These are phyloP conservation scores for Podila clonocystis DNA, from an alignment of 192 early-diverging fungal genomes.

Conservation along the genomic window DNA sequence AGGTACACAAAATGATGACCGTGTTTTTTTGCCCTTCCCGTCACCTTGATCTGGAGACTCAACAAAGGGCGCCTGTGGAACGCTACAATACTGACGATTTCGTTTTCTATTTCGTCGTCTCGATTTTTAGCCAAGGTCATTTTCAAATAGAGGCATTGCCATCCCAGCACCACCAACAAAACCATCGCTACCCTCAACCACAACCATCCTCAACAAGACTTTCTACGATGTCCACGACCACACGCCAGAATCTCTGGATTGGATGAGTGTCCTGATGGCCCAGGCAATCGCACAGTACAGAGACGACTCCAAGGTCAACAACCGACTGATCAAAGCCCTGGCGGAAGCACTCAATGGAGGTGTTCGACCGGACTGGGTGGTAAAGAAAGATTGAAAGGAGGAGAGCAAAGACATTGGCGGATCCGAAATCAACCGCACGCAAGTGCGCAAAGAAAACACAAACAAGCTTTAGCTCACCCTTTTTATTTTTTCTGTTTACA, in stretches of 20 bases:
- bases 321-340: conserved; percentile 69
- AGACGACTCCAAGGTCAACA: conserved; percentile 74
- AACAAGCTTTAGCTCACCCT: not conserved
- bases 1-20: conserved; percentile 9
- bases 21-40: not conserved
- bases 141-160: conserved; percentile 59
- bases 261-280: conserved; percentile 85
- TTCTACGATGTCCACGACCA: conserved; percentile 65
- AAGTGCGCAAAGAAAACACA: not conserved
- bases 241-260: conserved; percentile 77
- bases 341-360: conserved; percentile 77
- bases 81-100: not conserved
- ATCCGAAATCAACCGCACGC: not conserved
- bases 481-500: conserved; percentile 2
- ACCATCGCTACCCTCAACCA: conserved; percentile 62
- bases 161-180: conserved; percentile 60
- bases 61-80: too few species aligned
- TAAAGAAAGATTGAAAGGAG: conserved; percentile 35
- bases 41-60: too few species aligned
- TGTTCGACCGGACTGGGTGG: conserved; percentile 76
- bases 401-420: not conserved
- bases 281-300: conserved; percentile 81
- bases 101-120: not conserved
- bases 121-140: conserved; percentile 44
- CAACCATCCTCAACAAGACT: conserved; percentile 65